Evolutionary conservation across 1,139 yeast species (phyloP).

Genomic region (Kodamaea plutei): DNA sequence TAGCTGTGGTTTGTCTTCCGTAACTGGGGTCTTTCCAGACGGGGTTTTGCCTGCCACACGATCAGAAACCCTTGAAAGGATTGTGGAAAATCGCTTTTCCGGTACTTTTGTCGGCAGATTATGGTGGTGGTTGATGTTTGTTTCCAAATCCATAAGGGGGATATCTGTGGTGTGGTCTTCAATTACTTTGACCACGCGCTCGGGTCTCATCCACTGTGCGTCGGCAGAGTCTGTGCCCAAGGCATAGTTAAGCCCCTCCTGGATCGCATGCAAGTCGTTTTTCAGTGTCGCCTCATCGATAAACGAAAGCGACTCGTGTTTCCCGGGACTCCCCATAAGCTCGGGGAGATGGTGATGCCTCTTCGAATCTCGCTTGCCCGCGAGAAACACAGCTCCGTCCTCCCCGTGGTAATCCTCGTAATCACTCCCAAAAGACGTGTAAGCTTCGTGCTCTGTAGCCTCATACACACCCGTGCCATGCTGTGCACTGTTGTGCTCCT

Average conservation of each 20-base stretch:
- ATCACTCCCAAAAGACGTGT: no score
- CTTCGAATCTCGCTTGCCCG: no score
- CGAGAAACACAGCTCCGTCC: no score
- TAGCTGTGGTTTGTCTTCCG: not conserved
- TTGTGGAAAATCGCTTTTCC: constrained; percentile 1
- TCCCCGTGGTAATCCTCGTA: no score
- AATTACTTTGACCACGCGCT: not conserved
- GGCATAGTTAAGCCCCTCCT: constrained; percentile 36
- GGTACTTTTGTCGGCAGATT: constrained; percentile 1
- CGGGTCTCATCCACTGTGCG: constrained; percentile 6
- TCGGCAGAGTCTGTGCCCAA: constrained; percentile 23
- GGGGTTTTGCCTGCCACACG: constrained; percentile 47
- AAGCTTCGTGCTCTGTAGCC: no score
- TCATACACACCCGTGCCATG: no score
- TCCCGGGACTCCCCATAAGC: no score
- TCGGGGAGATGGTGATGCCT: no score
- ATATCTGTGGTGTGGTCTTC: constrained; percentile 2
- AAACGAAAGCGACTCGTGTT: constrained; percentile 12
- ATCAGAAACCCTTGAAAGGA: constrained; percentile 34
- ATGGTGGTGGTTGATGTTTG: constrained; percentile 1
- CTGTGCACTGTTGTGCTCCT: no score
- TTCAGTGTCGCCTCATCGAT: constrained; percentile 25
- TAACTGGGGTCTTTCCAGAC: no score
- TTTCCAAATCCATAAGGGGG: constrained; percentile 3
- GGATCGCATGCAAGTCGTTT: constrained; percentile 32